Base-by-base conservation (phyloP, 371 early-diverging fungal genomes). In the Choanephora cucurbitarum region DNA sequence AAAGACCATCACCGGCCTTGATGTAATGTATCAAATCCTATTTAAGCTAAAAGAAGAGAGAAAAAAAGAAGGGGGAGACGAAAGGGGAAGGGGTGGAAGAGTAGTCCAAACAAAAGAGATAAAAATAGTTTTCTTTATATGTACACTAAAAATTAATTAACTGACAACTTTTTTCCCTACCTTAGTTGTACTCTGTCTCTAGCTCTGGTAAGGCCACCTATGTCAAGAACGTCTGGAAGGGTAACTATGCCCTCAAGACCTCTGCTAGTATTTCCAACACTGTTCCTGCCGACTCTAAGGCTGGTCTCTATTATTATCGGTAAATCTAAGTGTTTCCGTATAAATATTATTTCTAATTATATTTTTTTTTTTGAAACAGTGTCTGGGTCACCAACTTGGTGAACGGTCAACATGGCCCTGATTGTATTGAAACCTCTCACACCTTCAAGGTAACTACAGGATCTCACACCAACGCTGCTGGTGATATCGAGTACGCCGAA, bases 371-470 rank as follows among this genome's bases (percentile, higher is more conserved):
- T 18, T 5, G n/a, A 11, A n/a, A 37, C 57, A 74, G 77, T 64
- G 79, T 73, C 28, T 75, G 79, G 75, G 67, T 78, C 44, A 70
- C 75, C 57, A 78, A 78, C 64, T 46, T 61, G 55, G 55, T 75
- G 19, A 55, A 67, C 32, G 69, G 69, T 22, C 65, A 66, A 69
- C 73, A 73, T 44, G 75, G 79, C 15, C 79, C 75, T 43, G 75
- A 72, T 43, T 78, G 75, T 60, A 50, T 72, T 22, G 73, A 86
- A 62, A 70, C 73, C 55, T 83, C 85, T 56, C 71, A 74, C 40
- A 75, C 73, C 46, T 83, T 86, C 71, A 85, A 84, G 75, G 84
- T 82, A 7, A 73, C 80, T 19, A 55, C 74, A n/a, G 81, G 79
- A 44, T 76, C 78, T 33, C 83, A 84, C 62, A 58, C 64, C 43